Evolutionary conservation across 2,329 filamentous ascomycete species (phyloP).

Genomic region (Penicillium sp.): DNA sequence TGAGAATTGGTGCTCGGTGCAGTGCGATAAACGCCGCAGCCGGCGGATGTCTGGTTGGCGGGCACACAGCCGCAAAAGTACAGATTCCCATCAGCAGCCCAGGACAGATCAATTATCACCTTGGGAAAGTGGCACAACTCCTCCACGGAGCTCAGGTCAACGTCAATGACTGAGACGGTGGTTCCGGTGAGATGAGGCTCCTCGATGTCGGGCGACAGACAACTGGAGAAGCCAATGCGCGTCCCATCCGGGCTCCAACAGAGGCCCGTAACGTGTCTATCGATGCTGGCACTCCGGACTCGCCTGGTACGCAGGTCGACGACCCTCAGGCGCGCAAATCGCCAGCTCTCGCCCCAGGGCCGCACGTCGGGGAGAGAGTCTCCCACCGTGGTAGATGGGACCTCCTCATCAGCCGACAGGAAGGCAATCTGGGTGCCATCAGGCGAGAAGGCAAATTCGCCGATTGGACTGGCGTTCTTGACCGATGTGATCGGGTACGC

Average conservation of each 20-base stretch:
- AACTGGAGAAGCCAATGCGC: constrained; percentile 10
- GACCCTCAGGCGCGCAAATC: constrained; percentile 11
- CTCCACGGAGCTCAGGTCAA: constrained; percentile 2
- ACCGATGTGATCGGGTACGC: constrained; percentile 9
- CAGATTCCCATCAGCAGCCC: constrained; percentile 2
- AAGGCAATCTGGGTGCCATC: constrained; percentile 9
- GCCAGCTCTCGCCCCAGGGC: constrained; percentile 10
- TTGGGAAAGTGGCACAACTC: constrained; percentile 4
- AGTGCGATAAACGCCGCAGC: constrained; percentile 3
- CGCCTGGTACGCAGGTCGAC: constrained; percentile 11
- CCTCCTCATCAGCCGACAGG: constrained; percentile 10
- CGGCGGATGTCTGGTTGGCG: constrained; percentile 1
- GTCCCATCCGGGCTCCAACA: constrained; percentile 13
- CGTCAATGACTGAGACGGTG: constrained; percentile 3
- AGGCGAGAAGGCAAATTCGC: constrained; percentile 7
- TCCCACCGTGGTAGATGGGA: too few relatives aligned
- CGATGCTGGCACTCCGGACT: constrained; percentile 7
- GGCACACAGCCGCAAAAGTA: constrained; percentile 5
- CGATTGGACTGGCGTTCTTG: constrained; percentile 5
- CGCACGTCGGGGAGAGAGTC: constrained; percentile 2
- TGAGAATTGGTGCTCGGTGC: neutral
- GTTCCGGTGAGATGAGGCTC: constrained; percentile 5
- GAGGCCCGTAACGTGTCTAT: constrained; percentile 9
- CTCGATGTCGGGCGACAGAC: constrained; percentile 6
- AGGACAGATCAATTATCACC: constrained; percentile 3